Conservation (phyloP, 768 basidiomycete genomes). For the Gelatoporia subvermispora region DNA sequence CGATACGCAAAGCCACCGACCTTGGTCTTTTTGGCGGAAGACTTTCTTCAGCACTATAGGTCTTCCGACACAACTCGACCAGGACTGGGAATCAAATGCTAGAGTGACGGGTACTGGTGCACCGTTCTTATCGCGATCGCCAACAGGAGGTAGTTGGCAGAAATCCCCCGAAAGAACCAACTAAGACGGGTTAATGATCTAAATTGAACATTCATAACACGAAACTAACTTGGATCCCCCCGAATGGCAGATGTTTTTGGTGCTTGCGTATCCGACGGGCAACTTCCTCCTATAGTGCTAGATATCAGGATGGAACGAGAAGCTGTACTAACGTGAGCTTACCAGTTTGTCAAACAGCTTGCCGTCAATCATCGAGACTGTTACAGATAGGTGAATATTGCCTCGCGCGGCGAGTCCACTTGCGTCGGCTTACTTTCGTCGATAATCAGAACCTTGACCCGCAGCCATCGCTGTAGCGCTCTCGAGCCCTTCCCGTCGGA, state of each 20-base stretch:
- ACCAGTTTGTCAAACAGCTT: conserved; percentile 78
- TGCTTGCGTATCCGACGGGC: conserved; percentile 54
- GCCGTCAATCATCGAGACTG: conserved; percentile 91
- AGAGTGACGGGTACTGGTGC: conserved; percentile 51
- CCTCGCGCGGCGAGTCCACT: conserved; percentile 15
- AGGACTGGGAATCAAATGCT: conserved; percentile 77
- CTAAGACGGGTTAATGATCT: conserved; percentile 31
- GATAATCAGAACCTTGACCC: conserved; percentile 64
- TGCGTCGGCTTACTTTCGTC: conserved; percentile 74
- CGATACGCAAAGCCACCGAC: conserved; percentile 27
- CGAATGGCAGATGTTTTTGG: conserved; percentile 60
- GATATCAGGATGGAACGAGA: neutral
- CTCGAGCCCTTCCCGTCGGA: neutral
- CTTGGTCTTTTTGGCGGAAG: conserved; percentile 84
- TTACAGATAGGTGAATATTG: neutral
- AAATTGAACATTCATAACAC: neutral
- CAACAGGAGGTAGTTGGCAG: conserved; percentile 85
- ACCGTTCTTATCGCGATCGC: conserved; percentile 38
- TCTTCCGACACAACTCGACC: conserved; percentile 57
- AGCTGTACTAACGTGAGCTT: conserved; percentile 8
- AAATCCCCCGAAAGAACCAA: conserved; percentile 86
- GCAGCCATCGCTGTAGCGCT: conserved; percentile 58
- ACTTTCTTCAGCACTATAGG: conserved; percentile 64
- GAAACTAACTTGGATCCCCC: conserved; percentile 73
- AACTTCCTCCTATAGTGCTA: conserved; percentile 46